Conservation (phyloP, 2,329 filamentous ascomycete species). For the Balansia obtecta region DNA sequence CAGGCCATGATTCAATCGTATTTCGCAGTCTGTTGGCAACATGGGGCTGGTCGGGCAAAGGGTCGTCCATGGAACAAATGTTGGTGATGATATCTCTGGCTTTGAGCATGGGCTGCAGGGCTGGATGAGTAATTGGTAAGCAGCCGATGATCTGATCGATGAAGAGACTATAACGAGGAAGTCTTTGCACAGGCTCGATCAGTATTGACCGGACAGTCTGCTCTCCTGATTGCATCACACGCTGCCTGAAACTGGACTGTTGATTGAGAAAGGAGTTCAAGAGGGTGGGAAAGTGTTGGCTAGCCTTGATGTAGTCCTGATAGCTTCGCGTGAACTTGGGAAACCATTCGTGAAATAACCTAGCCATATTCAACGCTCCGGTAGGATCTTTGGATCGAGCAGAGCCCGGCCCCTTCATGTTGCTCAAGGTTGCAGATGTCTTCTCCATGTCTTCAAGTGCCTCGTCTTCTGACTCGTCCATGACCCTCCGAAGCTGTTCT, state of each 20-base stretch:
- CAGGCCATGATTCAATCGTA: conserved; percentile 67
- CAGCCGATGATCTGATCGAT: conserved; percentile 91
- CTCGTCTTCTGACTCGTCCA: conserved; percentile 75
- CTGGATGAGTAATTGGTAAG: conserved; percentile 75
- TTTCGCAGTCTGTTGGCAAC: conserved; percentile 62
- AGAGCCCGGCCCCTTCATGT: conserved; percentile 30
- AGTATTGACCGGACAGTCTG: conserved; percentile 82
- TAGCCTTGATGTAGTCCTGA: conserved; percentile 82
- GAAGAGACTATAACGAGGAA: conserved; percentile 88
- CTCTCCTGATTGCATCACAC: conserved; percentile 74
- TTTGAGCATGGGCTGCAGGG: conserved; percentile 69
- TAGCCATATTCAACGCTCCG: conserved; percentile 67
- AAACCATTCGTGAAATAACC: conserved; percentile 79
- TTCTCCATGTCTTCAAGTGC: conserved; percentile 65
- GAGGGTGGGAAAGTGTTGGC: conserved; percentile 73
- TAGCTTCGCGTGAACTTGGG: conserved; percentile 87
- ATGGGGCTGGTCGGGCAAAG: conserved; percentile 55
- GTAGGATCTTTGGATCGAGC: conserved; percentile 55
- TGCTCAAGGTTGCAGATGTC: conserved; percentile 27
- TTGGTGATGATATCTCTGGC: conserved; percentile 90
- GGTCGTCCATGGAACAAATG: conserved; percentile 86
- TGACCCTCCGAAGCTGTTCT: conserved; percentile 58
- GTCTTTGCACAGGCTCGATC: conserved; percentile 89
- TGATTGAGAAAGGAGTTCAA: conserved; percentile 69
- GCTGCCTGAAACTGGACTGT: conserved; percentile 69